Evolutionary conservation across 23 red algal species (phyloP).

Genomic region (Rhodosorus marinus): DNA sequence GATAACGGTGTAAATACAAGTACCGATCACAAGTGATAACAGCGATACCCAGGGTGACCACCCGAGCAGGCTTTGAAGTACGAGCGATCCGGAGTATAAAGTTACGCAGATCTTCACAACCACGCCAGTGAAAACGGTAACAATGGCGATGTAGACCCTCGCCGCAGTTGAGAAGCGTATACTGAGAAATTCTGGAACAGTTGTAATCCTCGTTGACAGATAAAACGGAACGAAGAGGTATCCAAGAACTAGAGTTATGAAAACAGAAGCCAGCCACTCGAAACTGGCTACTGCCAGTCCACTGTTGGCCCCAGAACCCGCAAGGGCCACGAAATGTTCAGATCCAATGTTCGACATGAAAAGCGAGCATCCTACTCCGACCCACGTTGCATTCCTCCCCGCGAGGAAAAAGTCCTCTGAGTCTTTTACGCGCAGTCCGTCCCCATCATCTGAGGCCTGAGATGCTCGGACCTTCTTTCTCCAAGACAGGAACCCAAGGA

Average conservation of each 20-base stretch:
- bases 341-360: constrained; percentile 16
- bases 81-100: constrained; percentile 9
- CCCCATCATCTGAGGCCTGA: too few species aligned
- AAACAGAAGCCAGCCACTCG: constrained; percentile 11
- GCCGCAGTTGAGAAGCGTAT: constrained; percentile 3
- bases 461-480: too few species aligned
- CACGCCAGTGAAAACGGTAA: not conserved
- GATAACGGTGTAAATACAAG: constrained; percentile 5
- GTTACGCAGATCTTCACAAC: constrained; percentile 10
- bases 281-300: constrained; percentile 8
- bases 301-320: constrained; percentile 3
- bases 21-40: constrained; percentile 1
- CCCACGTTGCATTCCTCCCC: constrained; percentile 1
- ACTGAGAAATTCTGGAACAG: constrained; percentile 7
- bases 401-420: constrained; percentile 9
- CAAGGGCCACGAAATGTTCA: constrained; percentile 10
- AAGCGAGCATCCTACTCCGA: constrained; percentile 7
- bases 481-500: too few species aligned
- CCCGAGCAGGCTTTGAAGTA: constrained; percentile 7
- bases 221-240: constrained; percentile 4
- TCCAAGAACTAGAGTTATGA: constrained; percentile 5
- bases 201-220: not conserved
- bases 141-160: not conserved
- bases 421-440: too few species aligned
- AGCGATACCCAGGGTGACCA: constrained; percentile 6